A percentile compares a stretch with the other conserved stretches of the same genome.
Evolutionary conservation across 78 protist genomes (phyloP).

Genomic region (Planoprotostelium fungivorum): DNA sequence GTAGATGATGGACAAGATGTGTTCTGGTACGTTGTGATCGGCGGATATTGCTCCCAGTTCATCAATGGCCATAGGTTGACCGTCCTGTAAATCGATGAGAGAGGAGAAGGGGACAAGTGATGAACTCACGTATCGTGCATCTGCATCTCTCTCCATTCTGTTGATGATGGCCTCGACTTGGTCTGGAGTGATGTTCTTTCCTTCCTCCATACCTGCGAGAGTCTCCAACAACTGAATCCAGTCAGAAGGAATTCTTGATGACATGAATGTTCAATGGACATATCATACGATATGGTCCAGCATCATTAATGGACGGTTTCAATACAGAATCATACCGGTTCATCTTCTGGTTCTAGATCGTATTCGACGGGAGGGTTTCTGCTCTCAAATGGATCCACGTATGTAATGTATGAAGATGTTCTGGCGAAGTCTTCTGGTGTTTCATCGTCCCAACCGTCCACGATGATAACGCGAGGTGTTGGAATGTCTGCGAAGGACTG

Average conservation of each 20-base stretch:
- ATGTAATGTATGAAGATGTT: background rate
- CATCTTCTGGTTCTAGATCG: background rate
- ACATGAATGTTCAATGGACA: no score
- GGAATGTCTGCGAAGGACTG: background rate
- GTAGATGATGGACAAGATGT: background rate
- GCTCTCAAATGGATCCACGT: background rate
- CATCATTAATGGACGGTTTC: no score
- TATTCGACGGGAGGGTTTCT: background rate
- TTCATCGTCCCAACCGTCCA: background rate
- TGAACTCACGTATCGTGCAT: background rate
- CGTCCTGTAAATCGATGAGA: background rate
- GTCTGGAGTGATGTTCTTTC: background rate
- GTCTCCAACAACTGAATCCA: no score
- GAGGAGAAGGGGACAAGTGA: background rate
- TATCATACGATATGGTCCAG: no score
- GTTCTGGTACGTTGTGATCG: background rate
- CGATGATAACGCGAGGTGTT: background rate
- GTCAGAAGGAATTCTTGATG: no score
- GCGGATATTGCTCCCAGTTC: background rate
- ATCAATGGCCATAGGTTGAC: background rate
- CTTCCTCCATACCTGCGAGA: no score
- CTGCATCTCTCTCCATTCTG: background rate
- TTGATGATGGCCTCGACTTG: background rate
- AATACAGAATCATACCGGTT: background rate
- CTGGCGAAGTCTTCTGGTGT: background rate